These are phyloP conservation scores for Dothidotthia symphoricarpi DNA, from an alignment of 2,329 filamentous ascomycete genomes.

Conservation along the genomic window DNA sequence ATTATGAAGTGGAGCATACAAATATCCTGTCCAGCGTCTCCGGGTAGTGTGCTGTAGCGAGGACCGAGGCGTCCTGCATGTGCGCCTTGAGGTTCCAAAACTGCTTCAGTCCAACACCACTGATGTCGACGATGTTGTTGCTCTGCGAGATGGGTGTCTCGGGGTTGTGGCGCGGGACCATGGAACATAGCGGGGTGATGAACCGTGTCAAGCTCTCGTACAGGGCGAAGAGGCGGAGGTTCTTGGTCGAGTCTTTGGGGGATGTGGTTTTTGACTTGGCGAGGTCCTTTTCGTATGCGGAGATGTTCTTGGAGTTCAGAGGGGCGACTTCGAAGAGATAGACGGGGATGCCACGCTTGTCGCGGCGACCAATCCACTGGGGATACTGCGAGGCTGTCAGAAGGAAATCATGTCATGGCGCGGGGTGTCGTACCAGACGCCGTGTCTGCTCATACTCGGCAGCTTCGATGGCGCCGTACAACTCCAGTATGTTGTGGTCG, in stretches of 20 bases:
- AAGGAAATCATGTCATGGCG: constrained; percentile 2
- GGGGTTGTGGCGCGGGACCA: constrained; percentile 70
- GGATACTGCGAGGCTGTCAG: constrained; percentile 64
- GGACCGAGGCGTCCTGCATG: constrained; percentile 86
- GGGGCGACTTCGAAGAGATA: constrained; percentile 87
- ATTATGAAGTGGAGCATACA: constrained; percentile 40
- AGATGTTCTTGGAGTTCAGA: constrained; percentile 77
- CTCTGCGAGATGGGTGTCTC: constrained; percentile 87
- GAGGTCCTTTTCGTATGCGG: constrained; percentile 69
- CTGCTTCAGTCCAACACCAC: constrained; percentile 81
- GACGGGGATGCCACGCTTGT: constrained; percentile 85
- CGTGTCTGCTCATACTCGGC: constrained; percentile 79
- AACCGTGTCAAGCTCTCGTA: constrained; percentile 93
- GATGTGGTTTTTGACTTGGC: constrained; percentile 57
- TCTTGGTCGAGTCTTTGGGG: constrained; percentile 67
- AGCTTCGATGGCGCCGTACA: constrained; percentile 85
- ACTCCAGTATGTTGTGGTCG: constrained; percentile 70
- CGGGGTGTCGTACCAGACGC: constrained; percentile 59
- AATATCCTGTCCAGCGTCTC: constrained; percentile 87
- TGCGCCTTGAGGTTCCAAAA: constrained; percentile 94
- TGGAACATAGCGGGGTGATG: constrained; percentile 78
- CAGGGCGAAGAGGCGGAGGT: constrained; percentile 83
- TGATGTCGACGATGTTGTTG: constrained; percentile 94
- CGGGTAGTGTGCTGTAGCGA: constrained; percentile 92
- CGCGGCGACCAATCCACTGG: constrained; percentile 90